These are phyloP conservation scores for Phylloporus sp. DNA, from an alignment of 768 basidiomycete species.

Conservation along the genomic window DNA sequence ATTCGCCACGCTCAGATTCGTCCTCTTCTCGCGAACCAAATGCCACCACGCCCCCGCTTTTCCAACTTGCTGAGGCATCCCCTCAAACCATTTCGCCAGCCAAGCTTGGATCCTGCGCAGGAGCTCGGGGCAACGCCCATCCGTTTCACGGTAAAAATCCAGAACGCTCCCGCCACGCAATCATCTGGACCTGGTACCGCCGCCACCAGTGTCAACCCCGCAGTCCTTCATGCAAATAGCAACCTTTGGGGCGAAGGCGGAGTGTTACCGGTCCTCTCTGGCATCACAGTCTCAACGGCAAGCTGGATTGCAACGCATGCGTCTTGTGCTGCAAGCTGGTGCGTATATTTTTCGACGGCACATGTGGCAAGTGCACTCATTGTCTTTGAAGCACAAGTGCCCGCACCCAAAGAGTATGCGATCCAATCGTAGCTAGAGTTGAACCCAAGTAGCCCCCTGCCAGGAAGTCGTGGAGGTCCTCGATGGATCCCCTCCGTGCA, in stretches of 20 bases:
- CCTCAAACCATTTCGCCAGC: slow-evolving; percentile 53
- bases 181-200: slow-evolving; percentile 63
- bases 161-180: slow-evolving; percentile 39
- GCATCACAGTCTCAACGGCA: slow-evolving; percentile 81
- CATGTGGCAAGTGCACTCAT: neutral
- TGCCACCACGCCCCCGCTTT: slow-evolving; percentile 27
- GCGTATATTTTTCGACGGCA: slow-evolving; percentile 24
- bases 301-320: slow-evolving; percentile 86
- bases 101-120: slow-evolving; percentile 51
- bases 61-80: slow-evolving; percentile 38
- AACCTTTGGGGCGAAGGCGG: slow-evolving; percentile 61
- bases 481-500: slow-evolving; percentile 43
- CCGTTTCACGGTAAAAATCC: slow-evolving; percentile 64
- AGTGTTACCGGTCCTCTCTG: slow-evolving; percentile 82
- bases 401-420: slow-evolving; percentile 88
- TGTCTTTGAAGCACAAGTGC: slow-evolving; percentile 62
- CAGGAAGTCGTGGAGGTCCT: slow-evolving; percentile 71
- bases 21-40: slow-evolving; percentile 4
- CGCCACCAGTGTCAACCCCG: slow-evolving; percentile 50
- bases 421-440: slow-evolving; percentile 65
- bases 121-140: slow-evolving; percentile 45
- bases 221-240: slow-evolving; percentile 30
- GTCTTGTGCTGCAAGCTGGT: slow-evolving; percentile 85
- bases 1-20: slow-evolving; percentile 11
- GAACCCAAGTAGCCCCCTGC: slow-evolving; percentile 57